These are phyloP conservation scores for Candida yuanshanica DNA, from an alignment of 805 yeast species.

Conservation along the genomic window DNA sequence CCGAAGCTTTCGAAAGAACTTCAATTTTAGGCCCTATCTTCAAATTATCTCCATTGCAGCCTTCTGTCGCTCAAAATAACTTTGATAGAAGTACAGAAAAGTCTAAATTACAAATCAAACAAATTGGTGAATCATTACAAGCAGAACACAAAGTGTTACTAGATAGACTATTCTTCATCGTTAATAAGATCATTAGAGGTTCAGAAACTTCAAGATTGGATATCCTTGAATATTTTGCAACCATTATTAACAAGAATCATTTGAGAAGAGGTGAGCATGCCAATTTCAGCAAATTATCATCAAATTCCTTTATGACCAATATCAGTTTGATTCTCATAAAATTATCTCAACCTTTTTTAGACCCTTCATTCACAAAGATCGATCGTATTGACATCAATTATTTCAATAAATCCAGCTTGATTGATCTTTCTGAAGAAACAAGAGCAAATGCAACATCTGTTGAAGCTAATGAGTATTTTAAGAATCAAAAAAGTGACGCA, in stretches of 20 bases:
- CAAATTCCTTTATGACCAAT: conserved; percentile 81
- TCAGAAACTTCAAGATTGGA: conserved; percentile 58
- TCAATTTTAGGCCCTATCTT: conserved; percentile 77
- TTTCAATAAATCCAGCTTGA: conserved; percentile 45
- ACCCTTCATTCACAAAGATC: conserved; percentile 56
- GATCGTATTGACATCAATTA: conserved; percentile 74
- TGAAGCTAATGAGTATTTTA: conserved; percentile 58
- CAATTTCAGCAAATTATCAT: conserved; percentile 55
- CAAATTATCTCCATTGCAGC: conserved; percentile 66
- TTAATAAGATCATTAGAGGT: conserved; percentile 72
- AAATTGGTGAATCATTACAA: conserved; percentile 55
- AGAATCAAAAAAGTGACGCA: conserved; percentile 31
- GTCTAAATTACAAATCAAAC: conserved; percentile 38
- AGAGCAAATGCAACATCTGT: conserved; percentile 70
- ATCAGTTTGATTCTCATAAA: conserved; percentile 59
- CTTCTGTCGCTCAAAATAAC: conserved; percentile 44
- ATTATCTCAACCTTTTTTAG: conserved; percentile 81
- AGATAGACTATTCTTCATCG: conserved; percentile 61
- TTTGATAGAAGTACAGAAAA: conserved; percentile 26
- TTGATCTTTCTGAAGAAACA: conserved; percentile 76
- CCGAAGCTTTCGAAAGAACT: conserved; percentile 49
- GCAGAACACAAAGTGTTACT: conserved; percentile 54
- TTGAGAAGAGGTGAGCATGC: conserved; percentile 84
- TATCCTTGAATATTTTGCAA: conserved; percentile 64
- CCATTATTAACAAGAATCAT: conserved; percentile 75